These are phyloP conservation scores for Scheffersomyces amazonensis DNA, from an alignment of 805 yeast species.

Conservation along the genomic window DNA sequence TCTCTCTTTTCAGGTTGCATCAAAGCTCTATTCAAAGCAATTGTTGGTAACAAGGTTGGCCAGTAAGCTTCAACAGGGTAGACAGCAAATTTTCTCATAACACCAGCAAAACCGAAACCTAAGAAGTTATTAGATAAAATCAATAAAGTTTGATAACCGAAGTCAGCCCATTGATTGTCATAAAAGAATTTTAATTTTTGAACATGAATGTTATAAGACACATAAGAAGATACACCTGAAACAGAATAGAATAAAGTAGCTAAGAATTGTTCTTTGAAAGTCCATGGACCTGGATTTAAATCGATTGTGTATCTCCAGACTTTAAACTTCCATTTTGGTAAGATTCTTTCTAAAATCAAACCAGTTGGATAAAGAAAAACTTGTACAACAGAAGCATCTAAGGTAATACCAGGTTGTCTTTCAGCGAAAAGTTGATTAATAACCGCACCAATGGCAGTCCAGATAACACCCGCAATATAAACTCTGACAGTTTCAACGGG, in stretches of 20 bases:
- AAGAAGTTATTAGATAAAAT: constrained; percentile 18
- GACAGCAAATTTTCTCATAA: constrained; percentile 19
- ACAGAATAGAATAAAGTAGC: constrained; percentile 46
- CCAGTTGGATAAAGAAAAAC: constrained; percentile 45
- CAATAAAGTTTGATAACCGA: constrained; percentile 20
- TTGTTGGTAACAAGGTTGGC: constrained; percentile 23
- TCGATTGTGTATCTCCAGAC: constrained; percentile 20
- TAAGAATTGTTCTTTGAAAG: constrained; percentile 62
- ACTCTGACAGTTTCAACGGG: constrained; percentile 40
- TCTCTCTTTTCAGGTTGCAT: constrained; percentile 18
- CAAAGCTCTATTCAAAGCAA: constrained; percentile 25
- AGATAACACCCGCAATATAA: constrained; percentile 48
- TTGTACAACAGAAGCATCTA: constrained; percentile 41
- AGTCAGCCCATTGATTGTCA: constrained; percentile 19
- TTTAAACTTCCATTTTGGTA: constrained; percentile 32
- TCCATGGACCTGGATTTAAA: constrained; percentile 54
- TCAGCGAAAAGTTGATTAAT: constrained; percentile 55
- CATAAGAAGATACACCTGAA: constrained; percentile 17
- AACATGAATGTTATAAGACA: constrained; percentile 22
- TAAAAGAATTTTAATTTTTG: constrained; percentile 18
- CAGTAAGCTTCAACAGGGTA: constrained; percentile 21
- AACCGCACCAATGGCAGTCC: constrained; percentile 52
- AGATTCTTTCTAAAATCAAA: constrained; percentile 20
- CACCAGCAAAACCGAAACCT: constrained; percentile 27
- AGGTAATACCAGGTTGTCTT: constrained; percentile 45